phyloP scores from a whole-genome alignment of 345 rosid genomes.

The Eucalyptus tenuipes region DNA sequence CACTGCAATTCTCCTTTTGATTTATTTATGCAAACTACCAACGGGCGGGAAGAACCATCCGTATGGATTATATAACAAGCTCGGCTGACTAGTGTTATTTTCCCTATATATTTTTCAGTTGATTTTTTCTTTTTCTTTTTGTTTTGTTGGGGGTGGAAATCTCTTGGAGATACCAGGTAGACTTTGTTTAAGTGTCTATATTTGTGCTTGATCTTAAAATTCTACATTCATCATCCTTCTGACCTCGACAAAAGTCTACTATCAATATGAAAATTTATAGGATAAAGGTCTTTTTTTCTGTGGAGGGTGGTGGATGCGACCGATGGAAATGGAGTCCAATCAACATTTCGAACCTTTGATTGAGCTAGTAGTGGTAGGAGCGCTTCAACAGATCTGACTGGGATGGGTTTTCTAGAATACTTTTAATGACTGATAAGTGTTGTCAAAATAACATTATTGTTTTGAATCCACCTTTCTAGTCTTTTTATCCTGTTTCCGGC shows the following conservation, averaged over 20 bases:
- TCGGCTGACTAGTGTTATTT: background rate
- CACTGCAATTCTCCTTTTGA: background rate
- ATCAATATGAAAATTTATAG: background rate
- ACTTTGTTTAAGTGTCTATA: background rate
- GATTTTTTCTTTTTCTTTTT: background rate
- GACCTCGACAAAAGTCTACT: background rate
- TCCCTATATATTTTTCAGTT: background rate
- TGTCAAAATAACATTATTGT: background rate
- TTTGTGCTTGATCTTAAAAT: background rate
- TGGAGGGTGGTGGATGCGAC: background rate
- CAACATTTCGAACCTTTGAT: background rate
- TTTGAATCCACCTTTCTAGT: background rate
- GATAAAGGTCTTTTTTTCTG: background rate
- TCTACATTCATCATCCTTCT: background rate
- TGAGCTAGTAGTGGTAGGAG: background rate
- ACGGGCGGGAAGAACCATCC: background rate
- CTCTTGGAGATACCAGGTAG: background rate
- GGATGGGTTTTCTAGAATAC: background rate
- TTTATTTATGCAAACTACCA: background rate
- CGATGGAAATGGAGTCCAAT: background rate
- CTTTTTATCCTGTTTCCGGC: background rate
- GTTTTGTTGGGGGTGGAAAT: background rate
- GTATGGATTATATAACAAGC: background rate
- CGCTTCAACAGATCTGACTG: background rate
- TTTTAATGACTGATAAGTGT: background rate